Conservation (phyloP, 192 early-diverging fungal genomes). For the Phlyctochytrium arcticum region DNA sequence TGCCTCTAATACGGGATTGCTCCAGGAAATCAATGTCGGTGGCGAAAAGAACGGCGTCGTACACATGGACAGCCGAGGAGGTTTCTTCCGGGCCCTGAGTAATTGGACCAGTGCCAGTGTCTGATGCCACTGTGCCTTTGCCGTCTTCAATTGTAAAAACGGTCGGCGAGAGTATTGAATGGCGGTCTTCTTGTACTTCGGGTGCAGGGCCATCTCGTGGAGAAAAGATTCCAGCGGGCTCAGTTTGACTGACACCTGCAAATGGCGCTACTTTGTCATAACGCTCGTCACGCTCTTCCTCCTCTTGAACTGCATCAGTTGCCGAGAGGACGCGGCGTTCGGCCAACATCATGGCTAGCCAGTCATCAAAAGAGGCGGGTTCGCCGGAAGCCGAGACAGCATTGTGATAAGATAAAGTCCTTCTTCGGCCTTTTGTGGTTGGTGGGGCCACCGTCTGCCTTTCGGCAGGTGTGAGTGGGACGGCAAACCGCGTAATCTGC, state of each 20-base stretch:
- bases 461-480: slow-evolving; percentile 27
- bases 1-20: slow-evolving; percentile 32
- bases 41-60: slow-evolving; percentile 52
- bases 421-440: slow-evolving; percentile 27
- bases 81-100: not conserved
- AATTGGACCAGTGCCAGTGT: not conserved
- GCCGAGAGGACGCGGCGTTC: slow-evolving; percentile 1
- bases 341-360: slow-evolving; percentile 36
- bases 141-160: not conserved
- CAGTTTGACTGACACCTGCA: not conserved
- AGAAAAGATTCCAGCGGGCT: not conserved
- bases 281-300: too few relatives aligned
- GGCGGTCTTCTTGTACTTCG: not conserved
- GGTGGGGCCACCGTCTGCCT: slow-evolving; percentile 20
- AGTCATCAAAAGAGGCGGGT: slow-evolving; percentile 41
- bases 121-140: not conserved
- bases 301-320: slow-evolving; percentile 11
- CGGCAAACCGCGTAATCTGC: slow-evolving; percentile 36
- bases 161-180: not conserved
- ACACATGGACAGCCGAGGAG: not conserved
- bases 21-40: slow-evolving; percentile 63
- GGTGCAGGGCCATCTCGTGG: slow-evolving; percentile 1
- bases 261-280: slow-evolving; percentile 34
- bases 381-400: slow-evolving; percentile 36
- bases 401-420: slow-evolving; percentile 43